phyloP scores from a whole-genome alignment of 2,329 filamentous ascomycete species.

The Cercospora nicotianae region DNA sequence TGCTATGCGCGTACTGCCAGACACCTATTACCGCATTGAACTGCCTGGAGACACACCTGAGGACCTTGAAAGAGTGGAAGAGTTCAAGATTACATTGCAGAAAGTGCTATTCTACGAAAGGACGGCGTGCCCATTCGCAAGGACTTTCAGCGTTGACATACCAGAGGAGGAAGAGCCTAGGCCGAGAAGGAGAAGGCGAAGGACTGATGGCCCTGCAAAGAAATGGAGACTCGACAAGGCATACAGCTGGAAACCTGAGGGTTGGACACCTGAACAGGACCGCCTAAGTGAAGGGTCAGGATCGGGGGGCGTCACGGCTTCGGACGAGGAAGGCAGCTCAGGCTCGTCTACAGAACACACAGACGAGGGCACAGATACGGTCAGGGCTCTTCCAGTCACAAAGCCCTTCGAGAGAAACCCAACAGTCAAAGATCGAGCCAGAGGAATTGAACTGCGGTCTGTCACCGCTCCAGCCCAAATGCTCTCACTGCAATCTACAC shows the following conservation, averaged over 20 bases:
- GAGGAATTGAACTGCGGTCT: slow-evolving; percentile 32
- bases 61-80: slow-evolving; percentile 63
- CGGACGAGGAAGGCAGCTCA: slow-evolving; percentile 28
- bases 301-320: slow-evolving; percentile 24
- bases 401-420: slow-evolving; percentile 20
- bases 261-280: slow-evolving; percentile 20
- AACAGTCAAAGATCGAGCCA: slow-evolving; percentile 27
- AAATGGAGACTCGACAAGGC: slow-evolving; percentile 51
- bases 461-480: slow-evolving; percentile 43
- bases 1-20: slow-evolving; percentile 78
- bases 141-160: slow-evolving; percentile 71
- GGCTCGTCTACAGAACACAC: slow-evolving; percentile 23
- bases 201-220: slow-evolving; percentile 60
- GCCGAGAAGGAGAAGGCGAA: slow-evolving; percentile 63
- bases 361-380: slow-evolving; percentile 17
- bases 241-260: slow-evolving; percentile 49
- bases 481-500: slow-evolving; percentile 46
- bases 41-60: slow-evolving; percentile 66
- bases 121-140: slow-evolving; percentile 80
- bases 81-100: slow-evolving; percentile 68
- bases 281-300: slow-evolving; percentile 21
- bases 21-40: slow-evolving; percentile 89
- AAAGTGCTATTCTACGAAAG: slow-evolving; percentile 82
- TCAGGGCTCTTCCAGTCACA: slow-evolving; percentile 23
- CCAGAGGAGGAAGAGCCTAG: slow-evolving; percentile 67